Evolutionary conservation across 2,329 filamentous ascomycete species (phyloP).

Genomic region (Aspergillus thermomutatus): DNA sequence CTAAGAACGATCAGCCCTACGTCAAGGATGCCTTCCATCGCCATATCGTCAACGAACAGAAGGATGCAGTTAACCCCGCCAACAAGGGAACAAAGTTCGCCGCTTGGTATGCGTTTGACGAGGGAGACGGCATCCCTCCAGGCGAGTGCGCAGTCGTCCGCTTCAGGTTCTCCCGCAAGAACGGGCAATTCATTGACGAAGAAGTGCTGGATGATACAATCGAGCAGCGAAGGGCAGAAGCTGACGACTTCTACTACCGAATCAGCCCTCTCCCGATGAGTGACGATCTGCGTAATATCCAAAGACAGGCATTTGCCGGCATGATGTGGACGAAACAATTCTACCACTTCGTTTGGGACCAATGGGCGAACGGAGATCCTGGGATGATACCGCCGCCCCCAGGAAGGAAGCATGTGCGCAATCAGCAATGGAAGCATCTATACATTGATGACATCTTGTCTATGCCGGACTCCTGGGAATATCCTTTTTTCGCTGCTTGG

Average conservation of each 20-base stretch:
- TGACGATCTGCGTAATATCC: constrained; percentile 90
- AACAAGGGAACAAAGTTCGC: constrained; percentile 81
- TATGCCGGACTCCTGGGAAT: constrained; percentile 99
- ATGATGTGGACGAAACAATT: constrained; percentile 99
- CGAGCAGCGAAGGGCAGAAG: constrained; percentile 80
- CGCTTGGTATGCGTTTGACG: constrained; percentile 89
- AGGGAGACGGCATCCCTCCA: constrained; percentile 79
- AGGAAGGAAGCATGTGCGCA: constrained; percentile 74
- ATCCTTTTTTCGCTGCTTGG: constrained; percentile 97
- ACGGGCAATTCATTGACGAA: constrained; percentile 80
- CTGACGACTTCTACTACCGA: constrained; percentile 92
- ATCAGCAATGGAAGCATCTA: constrained; percentile 90
- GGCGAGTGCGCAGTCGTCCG: constrained; percentile 94
- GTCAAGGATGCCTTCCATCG: constrained; percentile 96
- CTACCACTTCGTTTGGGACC: constrained; percentile 95
- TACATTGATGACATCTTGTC: constrained; percentile 92
- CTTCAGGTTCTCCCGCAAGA: constrained; percentile 77
- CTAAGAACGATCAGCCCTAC: constrained; percentile 74
- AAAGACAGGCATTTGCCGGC: constrained; percentile 87
- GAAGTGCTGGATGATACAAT: constrained; percentile 89
- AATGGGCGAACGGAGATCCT: constrained; percentile 95
- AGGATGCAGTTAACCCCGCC: constrained; percentile 75
- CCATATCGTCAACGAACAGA: constrained; percentile 77
- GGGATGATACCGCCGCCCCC: constrained; percentile 81
- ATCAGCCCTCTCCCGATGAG: constrained; percentile 91